Conservation (phyloP, 306 rosid species). For the Nissolia schottii region DNA sequence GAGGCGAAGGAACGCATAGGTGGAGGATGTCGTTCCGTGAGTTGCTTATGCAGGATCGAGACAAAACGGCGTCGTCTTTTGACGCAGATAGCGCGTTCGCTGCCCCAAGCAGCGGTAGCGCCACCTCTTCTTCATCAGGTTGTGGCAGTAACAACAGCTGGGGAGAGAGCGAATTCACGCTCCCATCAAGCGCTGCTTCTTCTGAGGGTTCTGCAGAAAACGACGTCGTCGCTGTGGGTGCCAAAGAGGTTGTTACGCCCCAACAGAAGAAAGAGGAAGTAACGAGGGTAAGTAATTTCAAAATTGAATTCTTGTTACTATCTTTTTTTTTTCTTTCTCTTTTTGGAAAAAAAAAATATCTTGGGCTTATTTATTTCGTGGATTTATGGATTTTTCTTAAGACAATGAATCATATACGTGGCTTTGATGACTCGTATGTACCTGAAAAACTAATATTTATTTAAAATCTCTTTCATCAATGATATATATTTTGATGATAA, state of each 20-base stretch:
- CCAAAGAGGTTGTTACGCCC: background rate
- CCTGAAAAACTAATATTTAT: too few relatives aligned
- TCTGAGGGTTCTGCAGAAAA: background rate
- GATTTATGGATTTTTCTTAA: too few relatives aligned
- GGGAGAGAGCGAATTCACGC: constrained; percentile 56
- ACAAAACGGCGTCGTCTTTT: constrained; percentile 19
- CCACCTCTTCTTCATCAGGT: background rate
- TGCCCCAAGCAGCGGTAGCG: background rate
- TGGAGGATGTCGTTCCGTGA: constrained; percentile 25
- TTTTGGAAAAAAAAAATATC: too few relatives aligned
- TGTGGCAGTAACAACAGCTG: constrained; percentile 42
- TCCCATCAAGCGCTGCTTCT: constrained; percentile 10
- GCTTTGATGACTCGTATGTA: too few relatives aligned
- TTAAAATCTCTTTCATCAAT: too few relatives aligned
- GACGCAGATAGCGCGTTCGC: background rate
- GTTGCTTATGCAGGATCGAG: constrained; percentile 21
- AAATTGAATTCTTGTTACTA: background rate
- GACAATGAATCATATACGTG: too few relatives aligned
- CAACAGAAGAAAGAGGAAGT: background rate
- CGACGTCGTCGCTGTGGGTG: background rate
- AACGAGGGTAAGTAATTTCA: constrained; percentile 4
- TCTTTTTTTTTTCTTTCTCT: background rate
- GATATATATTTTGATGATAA: too few relatives aligned
- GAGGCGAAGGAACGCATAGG: background rate
- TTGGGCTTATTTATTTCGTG: too few relatives aligned